These are phyloP conservation scores for Apiotrichum akiyoshidainum DNA, from an alignment of 1,284 basidiomycete species.

Conservation along the genomic window DNA sequence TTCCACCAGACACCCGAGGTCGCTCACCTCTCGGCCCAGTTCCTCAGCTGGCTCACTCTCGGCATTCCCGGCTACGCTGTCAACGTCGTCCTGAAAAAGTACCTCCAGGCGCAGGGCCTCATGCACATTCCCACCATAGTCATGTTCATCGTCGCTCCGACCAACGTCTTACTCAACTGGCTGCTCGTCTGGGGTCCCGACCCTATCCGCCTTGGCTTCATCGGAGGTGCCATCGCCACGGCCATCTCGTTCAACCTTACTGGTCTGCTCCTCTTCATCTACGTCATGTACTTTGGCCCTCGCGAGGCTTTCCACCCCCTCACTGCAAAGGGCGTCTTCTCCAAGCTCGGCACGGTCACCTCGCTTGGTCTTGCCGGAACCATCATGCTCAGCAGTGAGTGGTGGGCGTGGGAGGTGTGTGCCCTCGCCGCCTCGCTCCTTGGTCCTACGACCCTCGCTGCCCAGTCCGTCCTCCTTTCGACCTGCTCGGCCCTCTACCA, in stretches of 20 bases:
- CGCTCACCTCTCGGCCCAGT: slow-evolving; percentile 69
- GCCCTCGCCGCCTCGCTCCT: slow-evolving; percentile 48
- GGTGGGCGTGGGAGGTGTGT: slow-evolving; percentile 52
- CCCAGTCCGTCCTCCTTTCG: slow-evolving; percentile 56
- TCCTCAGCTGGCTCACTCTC: slow-evolving; percentile 71
- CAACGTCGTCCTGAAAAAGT: slow-evolving; percentile 52
- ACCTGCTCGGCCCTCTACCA: slow-evolving; percentile 72
- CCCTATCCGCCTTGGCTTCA: slow-evolving; percentile 75
- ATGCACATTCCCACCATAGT: slow-evolving; percentile 85
- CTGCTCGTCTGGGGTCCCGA: slow-evolving; percentile 82
- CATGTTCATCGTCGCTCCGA: slow-evolving; percentile 76
- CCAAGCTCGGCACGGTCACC: slow-evolving; percentile 67
- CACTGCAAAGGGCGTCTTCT: slow-evolving; percentile 60
- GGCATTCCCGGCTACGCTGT: slow-evolving; percentile 78
- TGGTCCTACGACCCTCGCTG: slow-evolving; percentile 54
- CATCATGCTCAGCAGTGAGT: slow-evolving; percentile 52
- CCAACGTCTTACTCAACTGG: slow-evolving; percentile 81
- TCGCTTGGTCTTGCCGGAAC: slow-evolving; percentile 70
- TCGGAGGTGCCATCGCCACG: slow-evolving; percentile 87
- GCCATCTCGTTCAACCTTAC: slow-evolving; percentile 85
- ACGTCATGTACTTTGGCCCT: slow-evolving; percentile 71
- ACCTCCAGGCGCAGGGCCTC: slow-evolving; percentile 83
- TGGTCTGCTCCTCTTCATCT: slow-evolving; percentile 60
- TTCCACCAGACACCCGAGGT: slow-evolving; percentile 82
- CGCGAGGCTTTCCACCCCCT: slow-evolving; percentile 81